Conservation (phyloP, 108 stramenopile species). For the Skeletonema menzelii region DNA sequence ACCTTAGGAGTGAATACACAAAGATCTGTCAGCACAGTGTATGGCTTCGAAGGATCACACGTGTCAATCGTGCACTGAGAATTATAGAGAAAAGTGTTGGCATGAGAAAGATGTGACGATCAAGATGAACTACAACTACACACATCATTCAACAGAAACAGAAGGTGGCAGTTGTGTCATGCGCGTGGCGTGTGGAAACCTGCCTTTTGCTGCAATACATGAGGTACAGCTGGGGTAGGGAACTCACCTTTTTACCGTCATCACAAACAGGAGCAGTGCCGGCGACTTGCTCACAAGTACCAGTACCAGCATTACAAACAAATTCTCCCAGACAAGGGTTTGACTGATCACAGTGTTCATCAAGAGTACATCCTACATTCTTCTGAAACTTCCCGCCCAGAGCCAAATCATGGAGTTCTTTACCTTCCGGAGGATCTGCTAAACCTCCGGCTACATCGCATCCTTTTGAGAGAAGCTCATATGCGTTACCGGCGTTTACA, state of each 20-base stretch:
- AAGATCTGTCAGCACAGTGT: background rate
- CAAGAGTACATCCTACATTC: background rate
- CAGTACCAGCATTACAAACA: background rate
- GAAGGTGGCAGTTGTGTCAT: too few relatives aligned
- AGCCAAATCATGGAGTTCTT: background rate
- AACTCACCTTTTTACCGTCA: background rate
- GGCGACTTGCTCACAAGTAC: background rate
- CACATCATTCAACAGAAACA: too few relatives aligned
- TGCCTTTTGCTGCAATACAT: too few relatives aligned
- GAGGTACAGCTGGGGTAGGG: background rate
- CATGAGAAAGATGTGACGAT: background rate
- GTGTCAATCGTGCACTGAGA: background rate
- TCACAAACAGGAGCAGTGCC: background rate
- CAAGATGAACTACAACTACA: too few relatives aligned
- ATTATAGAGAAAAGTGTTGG: background rate
- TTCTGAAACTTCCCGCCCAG: background rate
- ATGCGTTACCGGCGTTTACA: slow-evolving; percentile 1
- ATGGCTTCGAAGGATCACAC: background rate
- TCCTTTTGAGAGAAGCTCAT: slow-evolving; percentile 1
- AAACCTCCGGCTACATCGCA: slow-evolving; percentile 1
- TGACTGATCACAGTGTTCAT: background rate
- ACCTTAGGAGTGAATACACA: background rate
- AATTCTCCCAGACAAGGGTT: background rate
- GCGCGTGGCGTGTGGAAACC: too few relatives aligned
- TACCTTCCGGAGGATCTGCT: background rate